phyloP scores from a whole-genome alignment of 2,329 filamentous ascomycete genomes.

The Fusarium lyarnte region DNA sequence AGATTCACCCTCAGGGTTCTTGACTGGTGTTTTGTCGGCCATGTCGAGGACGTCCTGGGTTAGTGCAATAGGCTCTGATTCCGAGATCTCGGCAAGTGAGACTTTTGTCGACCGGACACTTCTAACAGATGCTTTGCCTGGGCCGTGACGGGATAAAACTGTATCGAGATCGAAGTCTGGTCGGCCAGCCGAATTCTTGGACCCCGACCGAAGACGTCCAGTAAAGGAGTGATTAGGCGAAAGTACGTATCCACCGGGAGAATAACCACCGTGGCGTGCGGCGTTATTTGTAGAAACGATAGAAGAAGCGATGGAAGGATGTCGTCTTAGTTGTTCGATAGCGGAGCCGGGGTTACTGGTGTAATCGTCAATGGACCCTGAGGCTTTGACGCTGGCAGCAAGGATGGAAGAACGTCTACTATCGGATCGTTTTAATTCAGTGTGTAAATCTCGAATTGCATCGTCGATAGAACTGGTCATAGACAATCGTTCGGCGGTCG shows the following conservation, averaged over 20 bases:
- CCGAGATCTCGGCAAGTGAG: conserved; percentile 65
- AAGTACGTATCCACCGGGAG: conserved; percentile 73
- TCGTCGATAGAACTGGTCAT: conserved; percentile 80
- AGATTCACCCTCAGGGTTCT: conserved; percentile 52
- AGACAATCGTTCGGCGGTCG: conserved; percentile 78
- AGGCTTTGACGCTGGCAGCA: conserved; percentile 55
- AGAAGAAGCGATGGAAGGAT: conserved; percentile 64
- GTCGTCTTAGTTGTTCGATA: conserved; percentile 50
- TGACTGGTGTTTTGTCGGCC: conserved; percentile 57
- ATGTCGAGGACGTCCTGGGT: conserved; percentile 63
- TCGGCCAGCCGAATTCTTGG: conserved; percentile 57
- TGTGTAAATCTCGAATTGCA: conserved; percentile 78
- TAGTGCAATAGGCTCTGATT: conserved; percentile 63
- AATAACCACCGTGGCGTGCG: conserved; percentile 75
- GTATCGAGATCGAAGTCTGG: conserved; percentile 54
- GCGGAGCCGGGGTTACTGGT: conserved; percentile 35
- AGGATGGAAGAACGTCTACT: conserved; percentile 72
- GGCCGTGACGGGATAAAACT: conserved; percentile 60
- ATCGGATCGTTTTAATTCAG: conserved; percentile 75
- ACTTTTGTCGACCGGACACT: conserved; percentile 62
- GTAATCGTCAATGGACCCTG: conserved; percentile 47
- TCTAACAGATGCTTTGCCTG: conserved; percentile 63
- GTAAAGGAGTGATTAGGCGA: conserved; percentile 72
- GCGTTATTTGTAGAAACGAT: conserved; percentile 75
- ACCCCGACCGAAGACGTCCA: conserved; percentile 64